Evolutionary conservation across 1,284 basidiomycete genomes (phyloP), one percentile per base, ranked within the genome.

Genomic region (Pseudozyma pruni): DNA sequence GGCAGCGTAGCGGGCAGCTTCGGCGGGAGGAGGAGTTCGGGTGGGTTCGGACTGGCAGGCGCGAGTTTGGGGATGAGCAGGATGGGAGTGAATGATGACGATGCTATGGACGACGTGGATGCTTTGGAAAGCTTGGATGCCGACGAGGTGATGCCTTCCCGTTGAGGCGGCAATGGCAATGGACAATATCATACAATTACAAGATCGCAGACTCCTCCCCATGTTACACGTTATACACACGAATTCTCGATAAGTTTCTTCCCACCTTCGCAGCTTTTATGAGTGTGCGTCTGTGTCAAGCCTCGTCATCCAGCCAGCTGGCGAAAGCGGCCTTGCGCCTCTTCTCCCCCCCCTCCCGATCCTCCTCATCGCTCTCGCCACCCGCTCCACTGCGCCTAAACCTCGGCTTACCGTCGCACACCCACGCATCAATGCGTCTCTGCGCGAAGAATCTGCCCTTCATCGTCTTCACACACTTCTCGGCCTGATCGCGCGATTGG

Each of bases 401-500:
- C 45, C 89, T 86, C 73, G 94, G 90, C 81, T 89, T 90, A 35
- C 92, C 93, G 23, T 87, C 86, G 81, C 89, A 93, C 4, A 95
- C 84, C 6, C 87, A 88, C 0, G 95, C 95, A 75, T 91, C 89
- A 43, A 98, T 87, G 61, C 88, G 86, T 49, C 92, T 87, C 3
- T 92, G 92, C 20, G 89, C 91, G 81, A 98, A 98, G 84, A 89
- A 98, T 20, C 96, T 87, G 1, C 92, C 92, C 74, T 97, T 88
- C 94, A 98, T 98, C 89, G 91, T 97, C 89, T 91, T 62, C 11
- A 98, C 86, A 78, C 95, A 98, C 5, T 92, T 92, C 81, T 92
- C 89, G 0, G 95, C 95, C 51, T 92, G 89, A 3, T 92, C 78
- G 6, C 90, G 87, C 69, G 95, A 93, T 59, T 89, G 89, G 85